phyloP scores from a whole-genome alignment of 192 early-diverging fungal genomes.

The Coemansia sp. region DNA sequence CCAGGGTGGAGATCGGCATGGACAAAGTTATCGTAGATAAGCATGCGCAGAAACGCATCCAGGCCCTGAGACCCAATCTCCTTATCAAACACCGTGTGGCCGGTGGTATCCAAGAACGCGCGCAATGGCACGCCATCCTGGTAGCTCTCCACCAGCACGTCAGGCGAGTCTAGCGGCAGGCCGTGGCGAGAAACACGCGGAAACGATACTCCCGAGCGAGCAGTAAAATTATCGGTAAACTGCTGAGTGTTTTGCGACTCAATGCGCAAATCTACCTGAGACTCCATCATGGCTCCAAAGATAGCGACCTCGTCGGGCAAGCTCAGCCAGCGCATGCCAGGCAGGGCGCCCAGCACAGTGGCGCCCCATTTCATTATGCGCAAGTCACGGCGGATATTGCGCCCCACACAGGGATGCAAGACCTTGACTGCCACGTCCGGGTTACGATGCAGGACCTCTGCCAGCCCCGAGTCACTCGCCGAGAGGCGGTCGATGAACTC shows the following conservation, averaged over 20 bases:
- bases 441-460: conserved; percentile 31
- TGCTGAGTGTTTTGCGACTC: conserved; percentile 73
- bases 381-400: conserved; percentile 74
- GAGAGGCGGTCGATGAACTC: conserved; percentile 28
- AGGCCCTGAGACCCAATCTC: conserved; percentile 81
- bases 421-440: conserved; percentile 83
- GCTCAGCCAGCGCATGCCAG: conserved; percentile 80
- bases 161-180: conserved; percentile 52
- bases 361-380: conserved; percentile 77
- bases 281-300: conserved; percentile 90
- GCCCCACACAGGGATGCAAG: conserved; percentile 76
- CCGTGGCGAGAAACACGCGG: conserved; percentile 41
- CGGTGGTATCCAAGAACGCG: conserved; percentile 66
- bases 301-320: conserved; percentile 84
- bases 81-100: conserved; percentile 65
- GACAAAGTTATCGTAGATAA: conserved; percentile 91
- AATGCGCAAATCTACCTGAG: conserved; percentile 79
- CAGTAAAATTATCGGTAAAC: conserved; percentile 61
- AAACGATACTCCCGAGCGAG: conserved; percentile 60
- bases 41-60: conserved; percentile 82
- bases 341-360: conserved; percentile 62
- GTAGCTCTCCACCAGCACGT: conserved; percentile 84
- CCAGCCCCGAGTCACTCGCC: neutral
- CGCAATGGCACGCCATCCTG: conserved; percentile 74
- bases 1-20: conserved; percentile 95